Evolutionary conservation across 2,329 filamentous ascomycete genomes (phyloP).

Genomic region (Septoria petroselini): DNA sequence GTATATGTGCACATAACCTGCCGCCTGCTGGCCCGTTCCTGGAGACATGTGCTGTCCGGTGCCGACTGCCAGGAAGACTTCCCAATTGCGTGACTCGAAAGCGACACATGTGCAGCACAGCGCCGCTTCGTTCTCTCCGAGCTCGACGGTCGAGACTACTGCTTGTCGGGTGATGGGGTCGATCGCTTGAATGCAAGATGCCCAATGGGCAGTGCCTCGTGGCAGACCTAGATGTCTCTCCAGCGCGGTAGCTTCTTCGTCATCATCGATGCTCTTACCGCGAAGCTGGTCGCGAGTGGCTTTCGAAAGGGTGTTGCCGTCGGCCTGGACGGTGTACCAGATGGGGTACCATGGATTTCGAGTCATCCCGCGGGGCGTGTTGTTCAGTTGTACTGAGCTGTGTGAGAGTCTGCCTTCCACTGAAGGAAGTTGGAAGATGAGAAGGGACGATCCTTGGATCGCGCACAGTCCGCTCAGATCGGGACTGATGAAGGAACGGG

Average conservation of each 20-base stretch:
- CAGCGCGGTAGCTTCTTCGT: constrained; percentile 23
- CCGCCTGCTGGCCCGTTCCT: constrained; percentile 23
- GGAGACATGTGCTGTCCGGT: constrained; percentile 78
- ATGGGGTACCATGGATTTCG: constrained; percentile 83
- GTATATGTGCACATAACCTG: constrained; percentile 87
- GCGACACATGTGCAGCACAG: constrained; percentile 80
- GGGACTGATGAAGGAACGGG: constrained; percentile 94
- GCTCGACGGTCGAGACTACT: constrained; percentile 71
- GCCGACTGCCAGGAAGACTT: constrained; percentile 88
- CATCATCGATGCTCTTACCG: constrained; percentile 22
- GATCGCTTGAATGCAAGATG: constrained; percentile 89
- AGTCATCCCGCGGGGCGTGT: constrained; percentile 84
- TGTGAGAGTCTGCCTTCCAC: constrained; percentile 30
- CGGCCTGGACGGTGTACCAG: constrained; percentile 92
- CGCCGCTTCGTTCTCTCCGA: constrained; percentile 87
- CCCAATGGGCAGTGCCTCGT: constrained; percentile 80
- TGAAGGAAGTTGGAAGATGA: constrained; percentile 67
- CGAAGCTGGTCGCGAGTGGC: constrained; percentile 56
- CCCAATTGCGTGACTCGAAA: constrained; percentile 84
- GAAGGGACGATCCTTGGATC: constrained; percentile 29
- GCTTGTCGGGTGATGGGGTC: constrained; percentile 61
- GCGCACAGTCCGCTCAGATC: constrained; percentile 51
- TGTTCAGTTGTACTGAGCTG: constrained; percentile 64
- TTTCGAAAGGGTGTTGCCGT: constrained; percentile 84
- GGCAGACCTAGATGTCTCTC: constrained; percentile 83